Evolutionary conservation across 2,329 filamentous ascomycete genomes (phyloP).

Genomic region (Monilinia laxa): DNA sequence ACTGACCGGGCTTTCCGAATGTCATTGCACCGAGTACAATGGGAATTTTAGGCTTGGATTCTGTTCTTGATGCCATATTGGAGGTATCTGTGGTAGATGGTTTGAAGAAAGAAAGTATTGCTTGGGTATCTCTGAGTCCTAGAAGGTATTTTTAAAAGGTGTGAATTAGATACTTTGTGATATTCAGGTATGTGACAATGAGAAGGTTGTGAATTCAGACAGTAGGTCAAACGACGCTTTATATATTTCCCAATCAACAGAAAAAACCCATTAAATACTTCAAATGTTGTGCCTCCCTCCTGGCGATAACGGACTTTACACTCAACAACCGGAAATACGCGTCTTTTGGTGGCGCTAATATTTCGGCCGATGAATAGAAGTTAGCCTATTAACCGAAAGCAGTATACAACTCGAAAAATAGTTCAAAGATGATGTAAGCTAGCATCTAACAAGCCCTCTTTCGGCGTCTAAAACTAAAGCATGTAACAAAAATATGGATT

Average conservation of each 20-base stretch:
- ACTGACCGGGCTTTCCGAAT: constrained; percentile 27
- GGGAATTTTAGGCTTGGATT: constrained; percentile 12
- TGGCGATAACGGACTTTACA: constrained; percentile 14
- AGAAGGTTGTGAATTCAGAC: background rate
- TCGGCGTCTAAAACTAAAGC: background rate
- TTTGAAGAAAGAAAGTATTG: background rate
- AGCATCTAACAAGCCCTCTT: background rate
- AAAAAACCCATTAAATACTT: background rate
- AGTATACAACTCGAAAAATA: background rate
- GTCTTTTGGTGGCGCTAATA: background rate
- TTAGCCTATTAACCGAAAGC: background rate
- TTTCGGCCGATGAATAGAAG: background rate
- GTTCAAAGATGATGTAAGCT: background rate
- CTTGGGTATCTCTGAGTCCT: background rate
- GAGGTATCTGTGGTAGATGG: background rate
- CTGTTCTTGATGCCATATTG: background rate
- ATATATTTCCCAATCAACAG: background rate
- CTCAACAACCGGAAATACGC: background rate
- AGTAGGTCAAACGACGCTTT: background rate
- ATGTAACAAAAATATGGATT: constrained; percentile 65
- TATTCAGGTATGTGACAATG: no score
- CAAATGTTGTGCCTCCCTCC: background rate
- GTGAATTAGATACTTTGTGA: background rate
- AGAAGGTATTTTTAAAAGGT: background rate
- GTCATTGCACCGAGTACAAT: constrained; percentile 36